Conservation (phyloP, 2,329 filamentous ascomycete genomes). For the Verticillium klebahnii region DNA sequence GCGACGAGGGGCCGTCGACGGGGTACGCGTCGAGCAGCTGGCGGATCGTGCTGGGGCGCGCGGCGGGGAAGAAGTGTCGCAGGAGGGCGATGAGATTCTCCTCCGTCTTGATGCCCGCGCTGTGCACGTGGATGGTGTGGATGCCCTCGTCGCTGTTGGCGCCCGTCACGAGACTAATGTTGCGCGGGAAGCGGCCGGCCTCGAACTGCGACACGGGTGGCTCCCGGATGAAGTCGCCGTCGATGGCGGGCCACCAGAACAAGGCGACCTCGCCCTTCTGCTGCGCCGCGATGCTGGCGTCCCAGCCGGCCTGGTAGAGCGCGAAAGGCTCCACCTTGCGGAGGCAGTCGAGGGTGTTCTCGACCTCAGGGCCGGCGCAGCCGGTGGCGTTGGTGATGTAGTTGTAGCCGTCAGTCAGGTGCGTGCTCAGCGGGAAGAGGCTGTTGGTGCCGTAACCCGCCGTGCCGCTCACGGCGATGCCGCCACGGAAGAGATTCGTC, state of each 20-base stretch:
- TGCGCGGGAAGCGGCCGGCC: neutral
- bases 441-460: slow-evolving; percentile 1
- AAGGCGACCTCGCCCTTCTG: neutral
- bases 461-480: slow-evolving; percentile 5
- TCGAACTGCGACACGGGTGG: slow-evolving; percentile 2
- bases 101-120: slow-evolving; percentile 6
- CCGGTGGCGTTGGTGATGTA: slow-evolving; percentile 1
- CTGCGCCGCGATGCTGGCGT: neutral
- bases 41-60: slow-evolving; percentile 6
- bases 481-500: slow-evolving; percentile 6
- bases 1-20: slow-evolving; percentile 6
- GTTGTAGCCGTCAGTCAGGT: neutral
- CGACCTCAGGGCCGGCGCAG: slow-evolving; percentile 1
- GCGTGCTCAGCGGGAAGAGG: neutral
- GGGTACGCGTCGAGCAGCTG: slow-evolving; percentile 11
- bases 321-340: neutral
- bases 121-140: neutral
- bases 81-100: neutral
- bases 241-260: slow-evolving; percentile 5
- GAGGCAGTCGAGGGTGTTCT: slow-evolving; percentile 5
- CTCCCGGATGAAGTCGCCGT: slow-evolving; percentile 3
- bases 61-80: slow-evolving; percentile 3
- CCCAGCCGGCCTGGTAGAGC: neutral
- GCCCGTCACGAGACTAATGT: slow-evolving; percentile 2
- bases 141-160: slow-evolving; percentile 8